Evolutionary conservation across 2,329 filamentous ascomycete genomes (phyloP).

Genomic region (Sarocladium oryzae): DNA sequence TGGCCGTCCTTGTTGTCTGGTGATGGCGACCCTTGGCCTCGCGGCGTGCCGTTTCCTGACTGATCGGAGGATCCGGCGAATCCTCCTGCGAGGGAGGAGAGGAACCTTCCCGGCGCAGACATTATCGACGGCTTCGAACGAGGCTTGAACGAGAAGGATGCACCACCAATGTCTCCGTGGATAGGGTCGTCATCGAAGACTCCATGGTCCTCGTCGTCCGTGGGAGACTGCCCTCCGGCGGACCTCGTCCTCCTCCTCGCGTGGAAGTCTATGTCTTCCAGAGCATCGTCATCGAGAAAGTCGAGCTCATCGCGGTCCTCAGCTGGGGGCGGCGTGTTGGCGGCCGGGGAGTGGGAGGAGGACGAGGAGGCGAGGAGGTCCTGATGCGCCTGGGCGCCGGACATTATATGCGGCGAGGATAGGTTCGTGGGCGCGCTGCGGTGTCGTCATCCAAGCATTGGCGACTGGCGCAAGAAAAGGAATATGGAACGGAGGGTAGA

Average conservation of each 20-base stretch:
- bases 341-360: conserved; percentile 22
- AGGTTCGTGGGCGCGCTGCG: conserved; percentile 20
- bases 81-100: conserved; percentile 41
- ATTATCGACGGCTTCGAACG: conserved; percentile 48
- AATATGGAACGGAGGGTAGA: neutral
- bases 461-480: conserved; percentile 12
- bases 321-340: conserved; percentile 19
- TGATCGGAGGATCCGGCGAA: conserved; percentile 11
- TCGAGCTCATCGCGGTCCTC: conserved; percentile 43
- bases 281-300: conserved; percentile 32
- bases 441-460: conserved; percentile 19
- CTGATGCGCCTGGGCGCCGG: conserved; percentile 27
- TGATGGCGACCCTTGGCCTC: conserved; percentile 13
- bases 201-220: conserved; percentile 20
- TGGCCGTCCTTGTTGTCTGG: conserved; percentile 36
- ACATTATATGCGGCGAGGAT: conserved; percentile 34
- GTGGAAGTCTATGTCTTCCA: conserved; percentile 13
- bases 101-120: conserved; percentile 39
- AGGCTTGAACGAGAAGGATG: conserved; percentile 65
- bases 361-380: conserved; percentile 29
- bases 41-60: neutral
- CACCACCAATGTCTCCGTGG: conserved; percentile 35
- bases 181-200: conserved; percentile 52
- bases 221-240: neutral
- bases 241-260: neutral